Evolutionary conservation across 768 basidiomycete species (phyloP).

Genomic region (Sporobolomyces roseus): DNA sequence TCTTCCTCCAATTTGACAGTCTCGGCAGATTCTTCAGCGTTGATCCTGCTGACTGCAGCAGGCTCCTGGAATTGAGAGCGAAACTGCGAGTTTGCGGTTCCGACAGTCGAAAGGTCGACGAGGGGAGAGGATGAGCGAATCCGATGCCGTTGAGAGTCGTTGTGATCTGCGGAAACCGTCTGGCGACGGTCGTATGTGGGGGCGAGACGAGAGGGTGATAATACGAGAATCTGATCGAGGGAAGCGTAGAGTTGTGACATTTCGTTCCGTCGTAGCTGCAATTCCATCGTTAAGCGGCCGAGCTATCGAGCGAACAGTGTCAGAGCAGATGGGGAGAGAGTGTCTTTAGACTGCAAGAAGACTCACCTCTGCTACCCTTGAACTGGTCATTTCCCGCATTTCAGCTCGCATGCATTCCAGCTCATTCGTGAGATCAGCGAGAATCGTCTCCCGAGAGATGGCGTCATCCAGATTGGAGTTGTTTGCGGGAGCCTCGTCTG

Average conservation of each 20-base stretch:
- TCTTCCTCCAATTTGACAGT: slow-evolving; percentile 26
- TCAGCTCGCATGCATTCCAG: slow-evolving; percentile 9
- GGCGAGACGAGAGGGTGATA: background rate
- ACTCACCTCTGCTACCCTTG: too few species aligned
- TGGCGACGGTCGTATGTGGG: background rate
- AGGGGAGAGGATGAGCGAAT: background rate
- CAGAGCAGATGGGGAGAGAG: too few species aligned
- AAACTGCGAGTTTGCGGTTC: slow-evolving; percentile 2
- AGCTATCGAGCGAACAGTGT: background rate
- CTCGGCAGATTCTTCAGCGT: background rate
- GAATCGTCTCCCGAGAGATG: too few species aligned
- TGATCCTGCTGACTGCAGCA: background rate
- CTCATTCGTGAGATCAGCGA: too few species aligned
- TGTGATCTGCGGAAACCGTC: background rate
- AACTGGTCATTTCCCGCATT: slow-evolving; percentile 20
- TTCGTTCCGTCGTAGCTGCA: background rate
- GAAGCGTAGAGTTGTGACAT: slow-evolving; percentile 14
- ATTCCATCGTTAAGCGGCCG: background rate
- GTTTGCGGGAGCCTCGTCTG: too few species aligned
- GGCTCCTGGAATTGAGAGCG: background rate
- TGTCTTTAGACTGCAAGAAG: too few species aligned
- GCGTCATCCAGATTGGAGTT: too few species aligned
- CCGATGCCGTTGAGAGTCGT: background rate
- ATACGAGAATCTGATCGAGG: background rate
- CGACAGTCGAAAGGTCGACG: slow-evolving; percentile 4